phyloP scores from a whole-genome alignment of 78 protist species.

The Protostelium mycophagum region DNA sequence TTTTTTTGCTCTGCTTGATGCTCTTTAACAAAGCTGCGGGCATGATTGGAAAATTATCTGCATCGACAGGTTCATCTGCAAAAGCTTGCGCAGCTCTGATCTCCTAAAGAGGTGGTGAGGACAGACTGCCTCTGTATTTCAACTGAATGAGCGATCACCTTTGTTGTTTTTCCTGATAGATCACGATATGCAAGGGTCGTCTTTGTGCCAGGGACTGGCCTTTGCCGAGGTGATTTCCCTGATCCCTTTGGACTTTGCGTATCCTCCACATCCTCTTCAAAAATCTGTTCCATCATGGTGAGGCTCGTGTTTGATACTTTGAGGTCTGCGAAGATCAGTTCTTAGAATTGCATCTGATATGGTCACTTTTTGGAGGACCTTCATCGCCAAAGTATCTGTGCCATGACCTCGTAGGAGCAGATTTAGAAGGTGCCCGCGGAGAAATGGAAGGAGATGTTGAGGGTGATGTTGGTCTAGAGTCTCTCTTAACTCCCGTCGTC shows the following conservation, averaged over 20 bases:
- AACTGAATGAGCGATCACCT: not conserved
- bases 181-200: not conserved
- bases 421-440: not conserved
- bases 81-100: not conserved
- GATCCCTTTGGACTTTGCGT: not conserved
- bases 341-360: not conserved
- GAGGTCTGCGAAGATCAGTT: not conserved
- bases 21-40: not conserved
- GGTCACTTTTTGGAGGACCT: not conserved
- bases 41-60: not conserved
- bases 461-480: not conserved
- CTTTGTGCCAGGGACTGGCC: not conserved
- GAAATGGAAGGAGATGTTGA: not conserved
- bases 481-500: not conserved
- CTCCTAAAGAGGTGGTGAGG: not conserved
- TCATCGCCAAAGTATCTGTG: not conserved
- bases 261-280: not conserved
- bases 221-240: not conserved
- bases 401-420: not conserved
- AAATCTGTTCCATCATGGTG: not conserved
- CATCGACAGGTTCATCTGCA: not conserved
- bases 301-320: not conserved
- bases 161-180: not conserved
- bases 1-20: not conserved
- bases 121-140: too few species aligned